Base-by-base conservation (phyloP, 148 eudicot species). In the Rhododendron ovatum region DNA sequence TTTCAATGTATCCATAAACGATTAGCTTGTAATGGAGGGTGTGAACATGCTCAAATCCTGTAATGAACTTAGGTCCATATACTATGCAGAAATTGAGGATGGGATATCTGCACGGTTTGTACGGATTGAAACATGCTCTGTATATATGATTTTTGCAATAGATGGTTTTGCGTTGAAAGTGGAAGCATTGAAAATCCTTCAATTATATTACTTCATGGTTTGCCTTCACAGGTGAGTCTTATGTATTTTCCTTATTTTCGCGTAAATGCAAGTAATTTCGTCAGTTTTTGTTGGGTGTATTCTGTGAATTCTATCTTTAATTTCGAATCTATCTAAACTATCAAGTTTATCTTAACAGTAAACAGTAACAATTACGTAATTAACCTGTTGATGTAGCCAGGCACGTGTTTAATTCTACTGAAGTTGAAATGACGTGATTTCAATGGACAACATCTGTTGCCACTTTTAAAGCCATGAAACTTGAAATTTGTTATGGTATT, bases 91-190 rank as follows among this genome's bases (percentile, higher is more conserved):
- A 89, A 90, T 91, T 93, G 95, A 92, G 92, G 90, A 92, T 89
- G 91, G 89, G 81, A 89, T 89, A 89, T 87, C 91, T 95, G 96
- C 97, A 96, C 94, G 94, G 95, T 84, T 92, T 89, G 79, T 75
- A 89, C 91, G 92, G 67, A 88, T 90, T 89, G 89, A 92, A 92
- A 89, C 88, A 67, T 92, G 89, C 88, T 92, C 89, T 88, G 57
- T 84, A 84, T 88, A 82, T 92, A 86, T 92, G 78, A 85, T 93
- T 93, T 92, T 90, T 92, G 89, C 92, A 92, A 90, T 94, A 97
- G 99, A 94, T 97, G 99, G 99, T 97, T 97, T 88, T 95, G 94
- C 91, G 89, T 95, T 81, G 99, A 97, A 90, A 92, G 92, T 86
- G 99, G 99, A 91, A 95, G 88, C 86, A 71, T 90, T 83, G 93